Conservation (phyloP, 805 yeast genomes). For the Priceomyces haplophilus region DNA sequence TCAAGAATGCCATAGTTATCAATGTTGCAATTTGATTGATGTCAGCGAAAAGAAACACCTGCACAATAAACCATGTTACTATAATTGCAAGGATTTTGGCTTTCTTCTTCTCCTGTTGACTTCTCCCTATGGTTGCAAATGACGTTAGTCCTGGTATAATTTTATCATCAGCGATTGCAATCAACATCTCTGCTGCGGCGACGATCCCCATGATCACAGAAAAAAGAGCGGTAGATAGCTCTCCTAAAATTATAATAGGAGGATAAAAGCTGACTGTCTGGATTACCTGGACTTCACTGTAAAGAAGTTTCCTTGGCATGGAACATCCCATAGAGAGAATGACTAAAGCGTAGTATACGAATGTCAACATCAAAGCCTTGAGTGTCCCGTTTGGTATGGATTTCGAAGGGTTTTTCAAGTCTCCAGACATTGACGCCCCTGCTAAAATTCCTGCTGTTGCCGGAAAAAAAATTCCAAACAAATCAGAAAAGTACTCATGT, state of each 20-base stretch:
- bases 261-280: slow-evolving; percentile 76
- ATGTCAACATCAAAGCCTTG: slow-evolving; percentile 76
- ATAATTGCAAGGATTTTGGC: slow-evolving; percentile 68
- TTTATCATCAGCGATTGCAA: slow-evolving; percentile 86
- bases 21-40: slow-evolving; percentile 92
- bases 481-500: slow-evolving; percentile 71
- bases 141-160: slow-evolving; percentile 75
- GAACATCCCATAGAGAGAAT: slow-evolving; percentile 77
- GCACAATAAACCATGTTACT: slow-evolving; percentile 80
- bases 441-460: slow-evolving; percentile 99
- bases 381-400: slow-evolving; percentile 94
- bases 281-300: slow-evolving; percentile 77
- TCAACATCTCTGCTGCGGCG: slow-evolving; percentile 89
- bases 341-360: slow-evolving; percentile 72
- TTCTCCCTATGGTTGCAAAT: slow-evolving; percentile 43
- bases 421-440: slow-evolving; percentile 99
- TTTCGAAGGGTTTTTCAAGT: slow-evolving; percentile 76
- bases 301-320: slow-evolving; percentile 74
- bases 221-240: slow-evolving; percentile 83
- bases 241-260: slow-evolving; percentile 76
- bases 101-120: slow-evolving; percentile 39
- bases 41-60: slow-evolving; percentile 81
- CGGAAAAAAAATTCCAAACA: slow-evolving; percentile 95
- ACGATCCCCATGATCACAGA: slow-evolving; percentile 94
- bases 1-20: slow-evolving; percentile 94